A percentile compares a stretch with the other conserved stretches of the same genome.
phyloP scores from a whole-genome alignment of 2,329 filamentous ascomycete species.

The Penicillium expansum region DNA sequence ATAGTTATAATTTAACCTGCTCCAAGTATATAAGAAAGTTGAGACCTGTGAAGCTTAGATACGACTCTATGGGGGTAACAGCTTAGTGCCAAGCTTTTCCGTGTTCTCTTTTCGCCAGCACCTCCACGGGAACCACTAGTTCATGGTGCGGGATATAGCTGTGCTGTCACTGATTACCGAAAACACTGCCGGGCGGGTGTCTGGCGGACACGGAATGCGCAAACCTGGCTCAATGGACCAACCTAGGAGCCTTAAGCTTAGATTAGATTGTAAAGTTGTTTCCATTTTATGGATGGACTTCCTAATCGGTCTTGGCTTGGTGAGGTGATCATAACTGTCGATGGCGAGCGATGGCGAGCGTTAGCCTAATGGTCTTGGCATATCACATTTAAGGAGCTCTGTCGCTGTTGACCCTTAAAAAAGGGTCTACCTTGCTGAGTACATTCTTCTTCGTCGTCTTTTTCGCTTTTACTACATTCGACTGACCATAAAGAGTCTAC shows the following conservation, averaged over 20 bases:
- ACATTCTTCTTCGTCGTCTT: neutral
- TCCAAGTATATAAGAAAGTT: too few relatives aligned
- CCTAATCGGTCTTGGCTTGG: constrained; percentile 19
- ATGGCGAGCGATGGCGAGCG: constrained; percentile 36
- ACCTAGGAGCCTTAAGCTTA: constrained; percentile 22
- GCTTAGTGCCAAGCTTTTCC: too few relatives aligned
- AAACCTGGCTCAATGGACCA: neutral
- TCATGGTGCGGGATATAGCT: too few relatives aligned
- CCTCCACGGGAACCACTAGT: too few relatives aligned
- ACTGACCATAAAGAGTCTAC: neutral
- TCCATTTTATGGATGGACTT: constrained; percentile 3
- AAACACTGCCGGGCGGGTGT: too few relatives aligned
- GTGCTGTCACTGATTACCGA: too few relatives aligned
- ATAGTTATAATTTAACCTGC: too few relatives aligned
- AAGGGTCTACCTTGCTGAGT: neutral
- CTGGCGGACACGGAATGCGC: constrained; percentile 13
- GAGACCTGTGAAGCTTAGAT: too few relatives aligned
- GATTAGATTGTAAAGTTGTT: constrained; percentile 14
- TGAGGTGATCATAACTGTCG: constrained; percentile 34
- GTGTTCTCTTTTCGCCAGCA: too few relatives aligned
- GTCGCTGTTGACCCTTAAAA: constrained; percentile 2
- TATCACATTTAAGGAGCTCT: constrained; percentile 24
- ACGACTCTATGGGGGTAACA: too few relatives aligned
- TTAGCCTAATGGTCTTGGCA: constrained; percentile 20
- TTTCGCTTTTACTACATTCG: neutral